Percentiles rank a stretch among this genome's conserved stretches.
These are phyloP conservation scores for Metarhizium rileyi DNA, from an alignment of 2,329 filamentous ascomycete species.

Conservation along the genomic window DNA sequence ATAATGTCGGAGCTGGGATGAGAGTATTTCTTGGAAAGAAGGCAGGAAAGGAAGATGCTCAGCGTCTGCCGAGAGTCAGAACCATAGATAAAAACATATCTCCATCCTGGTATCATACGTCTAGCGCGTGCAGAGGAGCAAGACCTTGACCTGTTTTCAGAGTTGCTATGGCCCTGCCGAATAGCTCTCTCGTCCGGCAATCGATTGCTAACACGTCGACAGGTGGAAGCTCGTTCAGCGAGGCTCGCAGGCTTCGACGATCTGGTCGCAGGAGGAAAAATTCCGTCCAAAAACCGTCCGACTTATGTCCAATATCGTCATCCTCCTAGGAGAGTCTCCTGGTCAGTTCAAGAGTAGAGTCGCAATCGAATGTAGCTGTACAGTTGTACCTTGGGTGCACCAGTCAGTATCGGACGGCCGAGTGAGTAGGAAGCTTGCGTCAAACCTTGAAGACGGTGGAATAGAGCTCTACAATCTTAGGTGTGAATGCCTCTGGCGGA, in stretches of 20 bases:
- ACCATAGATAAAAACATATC: neutral
- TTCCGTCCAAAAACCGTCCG: slow-evolving; percentile 91
- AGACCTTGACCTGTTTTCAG: slow-evolving; percentile 52
- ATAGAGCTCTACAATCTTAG: slow-evolving; percentile 88
- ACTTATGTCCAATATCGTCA: slow-evolving; percentile 56
- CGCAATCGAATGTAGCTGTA: neutral
- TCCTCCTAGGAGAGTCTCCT: slow-evolving; percentile 33
- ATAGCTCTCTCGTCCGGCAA: slow-evolving; percentile 68
- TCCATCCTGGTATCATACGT: slow-evolving; percentile 48
- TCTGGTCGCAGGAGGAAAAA: slow-evolving; percentile 89
- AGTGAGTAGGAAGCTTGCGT: slow-evolving; percentile 5
- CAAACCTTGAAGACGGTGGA: slow-evolving; percentile 68
- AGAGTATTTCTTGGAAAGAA: slow-evolving; percentile 82
- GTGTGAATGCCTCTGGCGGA: slow-evolving; percentile 82
- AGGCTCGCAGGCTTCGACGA: slow-evolving; percentile 51
- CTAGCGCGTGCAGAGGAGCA: slow-evolving; percentile 69
- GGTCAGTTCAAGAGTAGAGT: slow-evolving; percentile 19
- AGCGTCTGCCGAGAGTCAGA: slow-evolving; percentile 55
- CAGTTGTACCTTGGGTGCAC: slow-evolving; percentile 17
- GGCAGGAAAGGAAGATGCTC: slow-evolving; percentile 72
- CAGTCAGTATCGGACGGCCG: neutral
- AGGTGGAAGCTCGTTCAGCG: slow-evolving; percentile 61
- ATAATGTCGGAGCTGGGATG: slow-evolving; percentile 96
- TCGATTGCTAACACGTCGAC: slow-evolving; percentile 70
- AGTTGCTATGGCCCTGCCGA: slow-evolving; percentile 60